Evolutionary conservation across 768 basidiomycete genomes (phyloP).

Genomic region (Epithele typhae): DNA sequence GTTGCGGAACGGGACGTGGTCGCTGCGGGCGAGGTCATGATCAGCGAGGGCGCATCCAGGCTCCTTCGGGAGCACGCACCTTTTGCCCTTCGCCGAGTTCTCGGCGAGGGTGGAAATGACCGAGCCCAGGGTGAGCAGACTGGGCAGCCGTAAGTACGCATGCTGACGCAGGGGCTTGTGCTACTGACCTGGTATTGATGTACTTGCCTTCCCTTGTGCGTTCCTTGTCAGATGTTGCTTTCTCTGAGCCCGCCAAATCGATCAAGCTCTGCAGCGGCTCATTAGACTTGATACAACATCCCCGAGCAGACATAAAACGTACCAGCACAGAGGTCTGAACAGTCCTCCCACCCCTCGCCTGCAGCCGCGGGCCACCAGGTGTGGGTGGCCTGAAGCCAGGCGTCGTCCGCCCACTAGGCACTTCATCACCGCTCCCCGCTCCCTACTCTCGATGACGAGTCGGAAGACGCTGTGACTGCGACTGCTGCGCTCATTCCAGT

Average conservation of each 20-base stretch:
- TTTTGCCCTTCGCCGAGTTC: conserved; percentile 74
- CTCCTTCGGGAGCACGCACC: conserved; percentile 30
- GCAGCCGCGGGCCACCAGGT: conserved; percentile 60
- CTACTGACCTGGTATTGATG: conserved; percentile 78
- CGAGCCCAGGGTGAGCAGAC: conserved; percentile 86
- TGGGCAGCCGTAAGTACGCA: conserved; percentile 29
- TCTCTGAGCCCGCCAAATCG: conserved; percentile 95
- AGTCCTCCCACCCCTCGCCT: conserved; percentile 74
- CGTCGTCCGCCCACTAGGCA: conserved; percentile 45
- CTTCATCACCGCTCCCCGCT: conserved; percentile 45
- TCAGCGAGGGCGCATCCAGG: too few relatives aligned
- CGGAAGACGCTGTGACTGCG: conserved; percentile 93
- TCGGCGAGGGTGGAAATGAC: conserved; percentile 92
- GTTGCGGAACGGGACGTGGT: conserved; percentile 93
- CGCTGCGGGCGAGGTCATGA: conserved; percentile 35
- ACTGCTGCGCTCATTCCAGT: conserved; percentile 97
- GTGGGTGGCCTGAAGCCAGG: conserved; percentile 48
- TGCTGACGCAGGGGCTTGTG: neutral
- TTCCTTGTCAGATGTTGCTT: conserved; percentile 93
- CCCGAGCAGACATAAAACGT: conserved; percentile 15
- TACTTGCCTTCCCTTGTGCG: conserved; percentile 95
- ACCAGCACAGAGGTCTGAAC: conserved; percentile 77
- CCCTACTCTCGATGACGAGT: conserved; percentile 86
- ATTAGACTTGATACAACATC: neutral
- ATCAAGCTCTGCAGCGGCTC: conserved; percentile 65